phyloP scores from a whole-genome alignment of 139 green algal species.

The Chlamydomonas sp. region DNA sequence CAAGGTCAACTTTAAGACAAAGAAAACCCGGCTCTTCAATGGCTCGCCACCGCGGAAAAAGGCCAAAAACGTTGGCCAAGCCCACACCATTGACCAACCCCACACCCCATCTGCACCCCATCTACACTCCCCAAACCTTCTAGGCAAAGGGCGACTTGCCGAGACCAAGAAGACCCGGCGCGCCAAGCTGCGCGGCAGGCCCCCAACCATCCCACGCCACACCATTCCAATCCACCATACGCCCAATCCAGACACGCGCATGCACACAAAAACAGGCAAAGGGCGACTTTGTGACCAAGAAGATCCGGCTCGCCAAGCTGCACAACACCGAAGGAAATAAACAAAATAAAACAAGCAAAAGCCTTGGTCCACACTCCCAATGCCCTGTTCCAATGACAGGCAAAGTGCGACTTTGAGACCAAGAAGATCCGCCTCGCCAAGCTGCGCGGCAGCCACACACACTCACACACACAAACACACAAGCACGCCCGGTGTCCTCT shows the following conservation, averaged over 20 bases:
- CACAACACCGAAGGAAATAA: constrained; percentile 43
- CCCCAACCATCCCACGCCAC: too few species aligned
- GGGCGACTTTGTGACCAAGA: constrained; percentile 55
- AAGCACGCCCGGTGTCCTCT: too few species aligned
- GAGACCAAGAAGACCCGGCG: constrained; percentile 61
- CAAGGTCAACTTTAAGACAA: constrained; percentile 53
- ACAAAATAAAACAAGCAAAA: too few species aligned
- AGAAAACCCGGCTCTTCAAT: constrained; percentile 57
- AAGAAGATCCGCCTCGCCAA: constrained; percentile 59
- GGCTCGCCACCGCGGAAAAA: constrained; percentile 50
- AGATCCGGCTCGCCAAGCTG: constrained; percentile 59
- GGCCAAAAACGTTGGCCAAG: too few species aligned
- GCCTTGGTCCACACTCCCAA: neutral
- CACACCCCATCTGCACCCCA: neutral
- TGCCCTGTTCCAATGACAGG: constrained; percentile 18
- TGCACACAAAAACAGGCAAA: too few species aligned
- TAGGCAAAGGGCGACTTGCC: constrained; percentile 57
- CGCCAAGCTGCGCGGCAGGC: constrained; percentile 64
- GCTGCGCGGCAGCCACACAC: constrained; percentile 52
- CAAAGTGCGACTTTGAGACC: constrained; percentile 54
- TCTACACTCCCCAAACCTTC: neutral
- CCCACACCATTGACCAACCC: too few species aligned
- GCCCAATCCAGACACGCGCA: constrained; percentile 20
- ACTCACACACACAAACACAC: too few species aligned
- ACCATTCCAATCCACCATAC: too few species aligned